A percentile compares a stretch with the other conserved stretches of the same genome.
These are phyloP conservation scores for Botrytis sinoallii DNA, from an alignment of 2,329 filamentous ascomycete genomes.

Conservation along the genomic window DNA sequence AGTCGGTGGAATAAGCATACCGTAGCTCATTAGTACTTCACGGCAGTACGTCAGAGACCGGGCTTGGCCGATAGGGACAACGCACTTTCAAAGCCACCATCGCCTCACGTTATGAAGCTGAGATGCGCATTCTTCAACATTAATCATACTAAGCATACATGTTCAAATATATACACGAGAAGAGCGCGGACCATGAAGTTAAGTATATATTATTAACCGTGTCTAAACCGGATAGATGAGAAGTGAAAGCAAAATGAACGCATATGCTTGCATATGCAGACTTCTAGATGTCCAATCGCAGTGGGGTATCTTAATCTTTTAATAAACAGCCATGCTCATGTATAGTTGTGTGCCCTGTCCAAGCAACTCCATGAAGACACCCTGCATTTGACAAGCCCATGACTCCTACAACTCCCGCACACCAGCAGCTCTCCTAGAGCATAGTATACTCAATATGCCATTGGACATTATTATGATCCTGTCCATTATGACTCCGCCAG, in stretches of 20 bases:
- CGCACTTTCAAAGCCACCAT: neutral
- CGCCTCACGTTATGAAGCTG: neutral
- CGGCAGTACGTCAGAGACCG: neutral
- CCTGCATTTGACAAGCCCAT: conserved; percentile 17
- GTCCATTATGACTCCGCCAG: conserved; percentile 20
- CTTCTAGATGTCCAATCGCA: conserved; percentile 17
- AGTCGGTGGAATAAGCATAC: neutral
- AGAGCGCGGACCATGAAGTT: neutral
- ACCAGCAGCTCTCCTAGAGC: neutral
- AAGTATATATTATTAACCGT: neutral
- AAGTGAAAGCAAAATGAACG: conserved; percentile 4
- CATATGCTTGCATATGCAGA: conserved; percentile 15
- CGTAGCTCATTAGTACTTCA: neutral
- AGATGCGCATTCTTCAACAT: neutral
- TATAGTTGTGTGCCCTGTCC: conserved; percentile 17
- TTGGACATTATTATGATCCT: neutral
- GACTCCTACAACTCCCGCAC: conserved; percentile 12
- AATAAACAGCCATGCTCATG: conserved; percentile 18
- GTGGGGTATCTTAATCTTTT: conserved; percentile 17
- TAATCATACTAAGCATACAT: neutral
- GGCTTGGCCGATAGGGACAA: neutral
- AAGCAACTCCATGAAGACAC: conserved; percentile 14
- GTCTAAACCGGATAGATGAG: conserved; percentile 3
- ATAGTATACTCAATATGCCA: neutral
- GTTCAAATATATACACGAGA: neutral